Evolutionary conservation across 2,329 filamentous ascomycete genomes (phyloP).

Genomic region (Fusarium nanum): DNA sequence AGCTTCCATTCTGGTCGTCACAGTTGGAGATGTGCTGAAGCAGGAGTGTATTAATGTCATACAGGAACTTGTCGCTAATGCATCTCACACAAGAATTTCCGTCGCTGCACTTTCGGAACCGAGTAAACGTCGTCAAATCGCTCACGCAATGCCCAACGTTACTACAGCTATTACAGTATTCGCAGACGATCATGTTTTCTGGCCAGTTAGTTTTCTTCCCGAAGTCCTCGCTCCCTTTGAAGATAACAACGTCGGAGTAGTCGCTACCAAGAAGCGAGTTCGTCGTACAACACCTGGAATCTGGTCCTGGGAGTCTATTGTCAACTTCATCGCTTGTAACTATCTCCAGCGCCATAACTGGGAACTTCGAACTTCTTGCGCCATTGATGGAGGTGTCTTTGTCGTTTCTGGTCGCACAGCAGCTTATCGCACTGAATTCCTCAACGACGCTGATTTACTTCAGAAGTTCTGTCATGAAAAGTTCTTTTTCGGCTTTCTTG

Average conservation of each 20-base stretch:
- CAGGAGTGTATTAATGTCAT: constrained; percentile 32
- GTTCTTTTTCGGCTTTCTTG: constrained; percentile 59
- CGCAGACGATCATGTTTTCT: constrained; percentile 66
- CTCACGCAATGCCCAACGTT: constrained; percentile 52
- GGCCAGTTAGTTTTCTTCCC: constrained; percentile 57
- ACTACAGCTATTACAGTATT: constrained; percentile 58
- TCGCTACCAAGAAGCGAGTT: constrained; percentile 68
- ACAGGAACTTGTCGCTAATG: neutral
- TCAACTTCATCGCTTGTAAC: constrained; percentile 68
- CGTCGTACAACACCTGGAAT: constrained; percentile 50
- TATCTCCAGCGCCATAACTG: constrained; percentile 73
- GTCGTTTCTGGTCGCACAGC: constrained; percentile 68
- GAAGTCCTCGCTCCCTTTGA: constrained; percentile 58
- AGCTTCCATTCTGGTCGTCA: constrained; percentile 57
- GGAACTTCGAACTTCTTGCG: constrained; percentile 66
- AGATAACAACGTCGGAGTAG: constrained; percentile 61
- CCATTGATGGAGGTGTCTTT: constrained; percentile 69
- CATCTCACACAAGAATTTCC: constrained; percentile 39
- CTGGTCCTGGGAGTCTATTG: constrained; percentile 50
- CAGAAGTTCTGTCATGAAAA: constrained; percentile 60
- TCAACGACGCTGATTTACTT: constrained; percentile 58
- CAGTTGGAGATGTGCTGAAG: constrained; percentile 52
- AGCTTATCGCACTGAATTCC: constrained; percentile 62
- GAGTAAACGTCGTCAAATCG: constrained; percentile 63
- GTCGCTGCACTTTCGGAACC: constrained; percentile 51